phyloP scores from a whole-genome alignment of 1,284 basidiomycete genomes.

The Cutaneotrichosporon cavernicola region DNA sequence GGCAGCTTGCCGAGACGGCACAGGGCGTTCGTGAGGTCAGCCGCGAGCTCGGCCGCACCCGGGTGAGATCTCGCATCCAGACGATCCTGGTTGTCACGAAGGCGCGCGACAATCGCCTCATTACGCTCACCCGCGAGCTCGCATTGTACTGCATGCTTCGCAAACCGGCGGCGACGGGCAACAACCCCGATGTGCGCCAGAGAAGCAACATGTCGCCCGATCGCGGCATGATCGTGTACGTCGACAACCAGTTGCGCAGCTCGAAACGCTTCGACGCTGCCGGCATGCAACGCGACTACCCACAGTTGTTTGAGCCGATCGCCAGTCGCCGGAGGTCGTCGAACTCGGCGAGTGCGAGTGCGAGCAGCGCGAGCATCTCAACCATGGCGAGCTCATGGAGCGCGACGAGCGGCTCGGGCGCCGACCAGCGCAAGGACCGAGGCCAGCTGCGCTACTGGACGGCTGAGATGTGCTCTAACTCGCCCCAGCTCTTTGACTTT shows the following conservation, averaged over 20 bases:
- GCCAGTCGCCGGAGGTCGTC: constrained; percentile 67
- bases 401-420: constrained; percentile 4
- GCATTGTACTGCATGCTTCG: constrained; percentile 90
- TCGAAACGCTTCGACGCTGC: constrained; percentile 94
- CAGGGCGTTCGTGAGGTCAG: constrained; percentile 97
- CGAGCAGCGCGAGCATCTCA: constrained; percentile 40
- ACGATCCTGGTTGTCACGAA: constrained; percentile 96
- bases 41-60: constrained; percentile 95
- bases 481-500: constrained; percentile 94
- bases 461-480: constrained; percentile 87
- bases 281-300: constrained; percentile 80
- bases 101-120: constrained; percentile 93
- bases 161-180: constrained; percentile 55
- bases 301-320: constrained; percentile 78
- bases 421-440: constrained; percentile 56
- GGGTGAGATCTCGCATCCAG: constrained; percentile 87
- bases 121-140: constrained; percentile 89
- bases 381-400: constrained; percentile 28
- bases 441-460: constrained; percentile 98
- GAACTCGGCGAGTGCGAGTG: constrained; percentile 40
- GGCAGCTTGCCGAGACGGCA: constrained; percentile 92
- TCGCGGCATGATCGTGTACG: constrained; percentile 60
- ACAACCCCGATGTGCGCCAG: constrained; percentile 47
- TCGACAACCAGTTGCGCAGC: constrained; percentile 85
- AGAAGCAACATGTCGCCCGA: background rate